A percentile compares a stretch with the other conserved stretches of the same genome.
Conservation (phyloP, 306 rosid genomes). For the Gynostemma pentaphyllum region DNA sequence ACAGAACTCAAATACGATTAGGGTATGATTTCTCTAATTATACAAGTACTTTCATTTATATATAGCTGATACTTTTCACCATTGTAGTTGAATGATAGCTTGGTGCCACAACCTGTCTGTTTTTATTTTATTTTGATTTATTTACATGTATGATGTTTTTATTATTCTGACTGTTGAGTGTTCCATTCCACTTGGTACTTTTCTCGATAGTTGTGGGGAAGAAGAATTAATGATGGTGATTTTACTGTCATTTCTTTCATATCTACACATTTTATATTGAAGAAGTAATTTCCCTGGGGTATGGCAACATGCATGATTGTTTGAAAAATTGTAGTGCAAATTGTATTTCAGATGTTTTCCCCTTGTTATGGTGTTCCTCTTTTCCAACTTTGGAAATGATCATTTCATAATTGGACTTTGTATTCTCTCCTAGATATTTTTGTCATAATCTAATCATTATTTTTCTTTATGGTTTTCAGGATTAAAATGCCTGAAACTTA, state of each 20-base stretch:
- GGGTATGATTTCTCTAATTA: slow-evolving; percentile 29
- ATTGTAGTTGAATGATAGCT: background rate
- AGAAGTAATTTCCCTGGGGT: background rate
- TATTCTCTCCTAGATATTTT: background rate
- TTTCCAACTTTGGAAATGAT: background rate
- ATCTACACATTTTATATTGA: background rate
- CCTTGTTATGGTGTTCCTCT: background rate
- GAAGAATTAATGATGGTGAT: background rate
- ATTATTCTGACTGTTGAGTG: background rate
- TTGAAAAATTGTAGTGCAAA: background rate
- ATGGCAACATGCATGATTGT: background rate
- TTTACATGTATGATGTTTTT: background rate
- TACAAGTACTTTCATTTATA: background rate
- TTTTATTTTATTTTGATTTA: background rate
- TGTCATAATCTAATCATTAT: background rate
- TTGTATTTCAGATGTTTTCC: background rate
- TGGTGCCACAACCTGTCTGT: background rate
- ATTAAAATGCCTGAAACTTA: slow-evolving; percentile 79
- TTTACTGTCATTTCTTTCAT: background rate
- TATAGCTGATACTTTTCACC: background rate
- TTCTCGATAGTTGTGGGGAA: background rate
- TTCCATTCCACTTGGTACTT: background rate
- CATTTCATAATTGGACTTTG: background rate
- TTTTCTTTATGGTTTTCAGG: slow-evolving; percentile 23
- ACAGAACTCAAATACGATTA: slow-evolving; percentile 69